phyloP scores from a whole-genome alignment of 1,139 yeast species.

The Cylindricascospora bacillispora region DNA sequence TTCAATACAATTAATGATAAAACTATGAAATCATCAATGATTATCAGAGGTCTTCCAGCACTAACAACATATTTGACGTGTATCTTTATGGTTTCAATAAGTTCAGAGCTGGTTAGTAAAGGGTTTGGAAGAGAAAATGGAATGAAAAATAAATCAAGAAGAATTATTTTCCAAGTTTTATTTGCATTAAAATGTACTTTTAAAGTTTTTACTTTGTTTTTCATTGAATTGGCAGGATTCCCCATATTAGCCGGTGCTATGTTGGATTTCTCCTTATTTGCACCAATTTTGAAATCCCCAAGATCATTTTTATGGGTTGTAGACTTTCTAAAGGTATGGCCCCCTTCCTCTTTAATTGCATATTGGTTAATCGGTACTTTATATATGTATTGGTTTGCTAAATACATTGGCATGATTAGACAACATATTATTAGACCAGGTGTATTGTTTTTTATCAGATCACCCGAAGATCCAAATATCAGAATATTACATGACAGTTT shows the following conservation, averaged over 20 bases:
- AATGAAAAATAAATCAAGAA: slow-evolving; percentile 20
- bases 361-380: slow-evolving; percentile 74
- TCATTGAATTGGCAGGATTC: slow-evolving; percentile 68
- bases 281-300: slow-evolving; percentile 36
- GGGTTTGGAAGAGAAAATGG: slow-evolving; percentile 37
- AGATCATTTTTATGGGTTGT: slow-evolving; percentile 17
- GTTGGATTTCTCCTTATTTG: slow-evolving; percentile 48
- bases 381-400: slow-evolving; percentile 80
- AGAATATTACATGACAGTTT: slow-evolving; percentile 83
- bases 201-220: slow-evolving; percentile 64
- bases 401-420: slow-evolving; percentile 77
- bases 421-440: slow-evolving; percentile 69
- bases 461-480: slow-evolving; percentile 89
- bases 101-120: slow-evolving; percentile 34
- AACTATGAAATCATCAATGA: slow-evolving; percentile 12
- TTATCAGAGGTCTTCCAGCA: slow-evolving; percentile 29
- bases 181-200: slow-evolving; percentile 49
- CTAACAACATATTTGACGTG: slow-evolving; percentile 38
- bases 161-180: slow-evolving; percentile 38
- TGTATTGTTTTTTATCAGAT: slow-evolving; percentile 77
- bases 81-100: slow-evolving; percentile 33
- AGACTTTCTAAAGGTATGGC: slow-evolving; percentile 13
- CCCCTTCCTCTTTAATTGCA: slow-evolving; percentile 17
- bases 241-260: slow-evolving; percentile 81
- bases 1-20: slow-evolving; percentile 12